Evolutionary conservation across 176 grass and related monocot genomes (phyloP).

Genomic region (Carex cristatella): DNA sequence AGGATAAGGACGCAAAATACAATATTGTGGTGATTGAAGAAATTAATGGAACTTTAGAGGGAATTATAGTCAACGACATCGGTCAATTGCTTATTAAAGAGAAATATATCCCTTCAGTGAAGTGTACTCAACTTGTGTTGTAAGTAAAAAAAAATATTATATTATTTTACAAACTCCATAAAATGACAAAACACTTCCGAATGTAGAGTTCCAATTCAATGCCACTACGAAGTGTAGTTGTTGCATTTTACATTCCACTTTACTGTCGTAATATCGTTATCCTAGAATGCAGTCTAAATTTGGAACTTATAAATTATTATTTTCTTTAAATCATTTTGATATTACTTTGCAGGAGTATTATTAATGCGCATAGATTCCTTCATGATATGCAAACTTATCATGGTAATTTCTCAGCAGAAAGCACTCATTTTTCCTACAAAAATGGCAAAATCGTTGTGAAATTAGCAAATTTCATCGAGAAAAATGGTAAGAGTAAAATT

Average conservation of each 20-base stretch:
- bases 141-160: neutral
- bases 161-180: neutral
- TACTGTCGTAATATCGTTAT: neutral
- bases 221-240: neutral
- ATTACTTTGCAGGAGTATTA: neutral
- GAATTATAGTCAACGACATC: too few relatives aligned
- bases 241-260: neutral
- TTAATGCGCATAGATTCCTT: neutral
- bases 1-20: neutral
- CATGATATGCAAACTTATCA: neutral
- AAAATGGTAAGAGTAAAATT: neutral
- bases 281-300: neutral
- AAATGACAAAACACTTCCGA: neutral
- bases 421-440: neutral
- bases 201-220: neutral
- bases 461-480: neutral
- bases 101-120: neutral
- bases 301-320: neutral
- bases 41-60: neutral
- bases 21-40: neutral
- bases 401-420: neutral
- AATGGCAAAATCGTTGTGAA: neutral
- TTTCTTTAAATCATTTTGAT: neutral
- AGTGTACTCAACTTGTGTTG: neutral
- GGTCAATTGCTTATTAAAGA: too few relatives aligned